Base-by-base conservation (phyloP, 495 filamentous ascomycete species). In the Polyplosphaeria fusca region DNA sequence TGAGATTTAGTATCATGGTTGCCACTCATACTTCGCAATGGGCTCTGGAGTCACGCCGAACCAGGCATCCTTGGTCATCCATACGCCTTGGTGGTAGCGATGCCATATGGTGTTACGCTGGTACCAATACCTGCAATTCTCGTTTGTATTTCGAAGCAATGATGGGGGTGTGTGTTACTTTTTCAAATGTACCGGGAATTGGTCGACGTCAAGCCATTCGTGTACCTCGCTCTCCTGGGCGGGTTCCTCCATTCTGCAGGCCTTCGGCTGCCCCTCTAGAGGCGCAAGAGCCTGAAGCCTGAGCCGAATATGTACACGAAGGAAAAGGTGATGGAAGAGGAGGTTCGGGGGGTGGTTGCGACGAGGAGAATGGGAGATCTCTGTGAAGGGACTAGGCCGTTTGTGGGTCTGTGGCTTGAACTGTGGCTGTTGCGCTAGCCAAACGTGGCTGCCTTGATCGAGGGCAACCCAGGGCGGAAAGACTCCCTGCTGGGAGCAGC, bases 41-140 rank as follows among this genome's bases (percentile, higher is more conserved):
- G 84, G 86, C 70, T 97, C 93, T 12, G 93, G 91, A 1, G 93
- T 97, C 7, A 97, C 88, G 41, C 91, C 94, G 71, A 90, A 98
- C 93, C 93, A 98, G 24, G 89, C 86, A 73, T 88, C 83, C 65
- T 90, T 83, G 0, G 93, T 97, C 75, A 97, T 83, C 78, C 84
- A 87, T 67, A 98, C 80, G 14, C 89, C 92, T 35, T 89, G 82
- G 18, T 92, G 81, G 69, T 97, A 97, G 75, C 72, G 79, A 27
- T 84, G 82, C 71, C 94, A 97, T 47, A 97, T 85, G 42, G 80
- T 82, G 67, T 91, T 81, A 20, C 93, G 82, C 68, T 97, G 94
- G 19, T 82, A 74, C 81, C 85, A 98, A 73, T 97, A 98, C 70
- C 89, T 93, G 52, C 7, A 18, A n/a, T n/a, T 20, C 19, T 14